Base-by-base conservation (phyloP, 441 rosid genomes). In the Populus hybrid region DNA sequence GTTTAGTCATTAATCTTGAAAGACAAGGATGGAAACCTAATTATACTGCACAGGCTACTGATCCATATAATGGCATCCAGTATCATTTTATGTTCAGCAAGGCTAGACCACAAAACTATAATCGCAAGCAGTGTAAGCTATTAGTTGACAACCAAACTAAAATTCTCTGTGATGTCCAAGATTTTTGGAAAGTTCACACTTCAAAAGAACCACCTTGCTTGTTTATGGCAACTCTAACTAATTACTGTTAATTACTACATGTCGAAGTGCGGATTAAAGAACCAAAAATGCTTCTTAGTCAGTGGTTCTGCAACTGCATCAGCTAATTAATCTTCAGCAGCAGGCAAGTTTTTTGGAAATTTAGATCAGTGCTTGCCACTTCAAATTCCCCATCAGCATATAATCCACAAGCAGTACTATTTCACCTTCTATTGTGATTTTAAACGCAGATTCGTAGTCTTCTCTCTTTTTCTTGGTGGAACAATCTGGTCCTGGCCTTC, bases 11-110 rank as follows among this genome's bases (percentile, higher is more conserved):
- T 36, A 68, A 75, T 23, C 75, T 68, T 66, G 35, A 46, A 78
- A 73, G 84, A 82, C 32, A 76, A 69, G 24, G 82, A 82, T 50
- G 77, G 74, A 40, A 73, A 78, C 77, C 79, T 82, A 78, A 78
- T 24, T 61, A 63, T 34, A n/a, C 68, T 35, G 81, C 24, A 63
- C 65, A 8, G 14, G 66, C 23, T 46, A 34, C 34, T 42, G 68
- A 76, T 21, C 24, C 16, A 26, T 59, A 65, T 46, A 24, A 68
- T 66, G 42, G 64, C 71, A 46, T 69, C 72, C 70, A 70, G 18
- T 34, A 6, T 65, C 67, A 14, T 61, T 34, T 34, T 73, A 24
- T 20, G 14, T 24, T 38, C 16, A 1, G 10, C 64, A 26, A 5
- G 10, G 4, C 76, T 20, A 36, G 35, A 73, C 36, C 63, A 46